Conservation (phyloP, 306 rosid genomes). For the Cicer pinnatifidum region DNA sequence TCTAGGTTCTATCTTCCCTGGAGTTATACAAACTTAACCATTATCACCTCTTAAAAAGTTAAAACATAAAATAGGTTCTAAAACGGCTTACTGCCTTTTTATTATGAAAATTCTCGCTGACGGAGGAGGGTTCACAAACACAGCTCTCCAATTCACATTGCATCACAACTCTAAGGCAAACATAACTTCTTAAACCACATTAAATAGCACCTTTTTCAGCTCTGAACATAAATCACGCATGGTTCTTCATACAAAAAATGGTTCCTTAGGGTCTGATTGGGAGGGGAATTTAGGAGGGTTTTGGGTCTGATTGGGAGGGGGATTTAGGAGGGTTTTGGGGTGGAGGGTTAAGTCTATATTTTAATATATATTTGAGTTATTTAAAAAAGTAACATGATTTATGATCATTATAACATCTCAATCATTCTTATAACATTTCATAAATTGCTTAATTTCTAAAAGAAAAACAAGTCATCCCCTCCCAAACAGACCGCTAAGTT, state of each 20-base stretch:
- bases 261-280: neutral
- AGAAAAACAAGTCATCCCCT: too few species aligned
- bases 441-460: too few species aligned
- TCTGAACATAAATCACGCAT: neutral
- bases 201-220: neutral
- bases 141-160: neutral
- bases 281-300: too few species aligned
- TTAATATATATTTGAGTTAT: too few species aligned
- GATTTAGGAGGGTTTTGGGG: too few species aligned
- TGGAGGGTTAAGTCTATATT: too few species aligned
- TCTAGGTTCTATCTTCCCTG: conserved; percentile 3
- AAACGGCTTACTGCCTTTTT: neutral
- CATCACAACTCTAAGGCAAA: neutral
- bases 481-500: too few species aligned
- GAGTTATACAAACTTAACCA: conserved; percentile 2
- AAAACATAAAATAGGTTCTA: conserved; percentile 6
- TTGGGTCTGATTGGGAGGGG: neutral
- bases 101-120: neutral
- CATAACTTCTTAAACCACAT: conserved; percentile 3
- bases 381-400: too few species aligned
- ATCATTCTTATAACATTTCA: too few species aligned
- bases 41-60: neutral
- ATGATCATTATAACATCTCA: too few species aligned
- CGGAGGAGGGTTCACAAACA: neutral
- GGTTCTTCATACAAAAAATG: neutral